Base-by-base conservation (phyloP, 2,329 filamentous ascomycete species). In the Neopestalotiopsis rosae region DNA sequence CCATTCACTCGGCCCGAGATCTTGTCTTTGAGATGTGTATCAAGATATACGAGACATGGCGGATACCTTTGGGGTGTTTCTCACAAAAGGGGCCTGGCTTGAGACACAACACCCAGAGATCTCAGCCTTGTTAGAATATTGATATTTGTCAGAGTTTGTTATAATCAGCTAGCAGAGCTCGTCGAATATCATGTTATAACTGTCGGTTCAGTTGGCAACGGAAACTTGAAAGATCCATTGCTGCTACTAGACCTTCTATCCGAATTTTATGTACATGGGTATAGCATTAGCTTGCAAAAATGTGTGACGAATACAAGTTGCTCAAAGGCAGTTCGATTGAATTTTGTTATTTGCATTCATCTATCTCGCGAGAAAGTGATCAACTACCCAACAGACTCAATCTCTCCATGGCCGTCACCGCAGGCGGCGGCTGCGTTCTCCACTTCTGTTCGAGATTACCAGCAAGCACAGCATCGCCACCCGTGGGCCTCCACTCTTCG, bases 401-500 rank as follows among this genome's bases (percentile, higher is more conserved):
- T 76, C 81, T 87, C 75, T 84, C 81, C 74, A 89, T 79, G 2
- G 76, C 78, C 57, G 79, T 80, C n/a, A 89, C 81, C 12, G 84
- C 77, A 30, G 87, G 87, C 45, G 85, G 80, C 67, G 84, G 81
- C 73, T 84, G 80, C 72, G 78, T 83, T 74, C 83, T 81, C 72
- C 79, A 81, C 72, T 78, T 80, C 7, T 81, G 85, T 69, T 85
- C 79, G 61, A 87, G 76, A 70, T 83, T 86, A 69, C 88, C 86
- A 67, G 82, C 81, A 66, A 88, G 74, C 42, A 89, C 87, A 3
- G 83, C 86, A 28, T 87, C 85, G 1, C 83, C 86, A 3, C 87
- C 87, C n/a, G 77, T 80, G 5, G 82, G 81, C 68, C 72, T 72
- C 74, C 74, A 78, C 32, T 69, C 70, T 20, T 68, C 63, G 4